Percentiles rank a stretch among this genome's conserved stretches.
Conservation (phyloP, 1,284 basidiomycete species). For the Cystobasidium sp. region DNA sequence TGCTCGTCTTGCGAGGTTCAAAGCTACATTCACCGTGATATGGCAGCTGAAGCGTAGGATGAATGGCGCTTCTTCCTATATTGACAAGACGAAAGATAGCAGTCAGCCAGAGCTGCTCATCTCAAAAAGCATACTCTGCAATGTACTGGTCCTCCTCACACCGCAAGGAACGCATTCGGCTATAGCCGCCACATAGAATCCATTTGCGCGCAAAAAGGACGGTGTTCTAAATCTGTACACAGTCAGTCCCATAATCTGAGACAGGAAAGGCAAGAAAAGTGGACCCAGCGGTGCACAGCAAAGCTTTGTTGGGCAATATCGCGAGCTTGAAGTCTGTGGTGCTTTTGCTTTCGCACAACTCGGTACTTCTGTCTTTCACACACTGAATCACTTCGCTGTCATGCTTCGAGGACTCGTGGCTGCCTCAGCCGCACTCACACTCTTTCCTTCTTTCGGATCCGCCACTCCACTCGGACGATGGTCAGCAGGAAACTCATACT, state of each 20-base stretch:
- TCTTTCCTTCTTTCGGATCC: background rate
- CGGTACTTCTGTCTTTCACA: background rate
- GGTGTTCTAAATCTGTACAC: constrained; percentile 7
- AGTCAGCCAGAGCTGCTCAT: too few relatives aligned
- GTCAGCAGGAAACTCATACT: background rate
- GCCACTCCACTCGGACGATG: background rate
- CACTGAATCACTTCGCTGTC: too few relatives aligned
- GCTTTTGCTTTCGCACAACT: background rate
- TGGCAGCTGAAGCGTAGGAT: too few relatives aligned
- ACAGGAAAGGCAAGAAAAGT: constrained; percentile 8
- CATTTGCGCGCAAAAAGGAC: background rate
- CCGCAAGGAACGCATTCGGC: too few relatives aligned
- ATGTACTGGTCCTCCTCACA: too few relatives aligned
- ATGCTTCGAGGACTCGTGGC: constrained; percentile 1
- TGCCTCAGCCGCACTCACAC: constrained; percentile 13
- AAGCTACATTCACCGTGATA: too few relatives aligned
- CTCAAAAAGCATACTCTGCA: too few relatives aligned
- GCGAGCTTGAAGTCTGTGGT: background rate
- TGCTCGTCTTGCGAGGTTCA: too few relatives aligned
- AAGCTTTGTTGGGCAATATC: background rate
- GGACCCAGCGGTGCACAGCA: background rate
- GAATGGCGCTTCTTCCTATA: too few relatives aligned
- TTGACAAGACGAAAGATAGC: too few relatives aligned
- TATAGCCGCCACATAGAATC: too few relatives aligned
- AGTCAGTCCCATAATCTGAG: background rate